These are phyloP conservation scores for Maudiozyma pseudohumilis DNA, from an alignment of 805 yeast species.

Conservation along the genomic window DNA sequence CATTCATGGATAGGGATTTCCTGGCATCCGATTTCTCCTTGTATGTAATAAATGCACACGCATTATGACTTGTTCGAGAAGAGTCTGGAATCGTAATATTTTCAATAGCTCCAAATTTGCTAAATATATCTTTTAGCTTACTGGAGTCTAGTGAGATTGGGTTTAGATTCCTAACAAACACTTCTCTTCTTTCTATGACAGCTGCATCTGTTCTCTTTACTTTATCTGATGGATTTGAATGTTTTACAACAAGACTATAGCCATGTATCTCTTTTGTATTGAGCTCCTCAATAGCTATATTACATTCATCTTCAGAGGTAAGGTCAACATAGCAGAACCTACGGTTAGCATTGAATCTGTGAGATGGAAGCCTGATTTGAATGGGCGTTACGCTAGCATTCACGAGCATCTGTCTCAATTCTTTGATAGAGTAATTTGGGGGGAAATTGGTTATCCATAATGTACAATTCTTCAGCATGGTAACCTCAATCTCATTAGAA, in stretches of 20 bases:
- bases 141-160: constrained; percentile 34
- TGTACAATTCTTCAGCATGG: constrained; percentile 38
- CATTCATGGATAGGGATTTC: constrained; percentile 36
- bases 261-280: constrained; percentile 33
- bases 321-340: constrained; percentile 70
- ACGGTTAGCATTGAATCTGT: constrained; percentile 43
- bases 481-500: constrained; percentile 36
- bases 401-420: constrained; percentile 34
- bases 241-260: constrained; percentile 42
- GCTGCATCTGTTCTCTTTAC: constrained; percentile 36
- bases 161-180: constrained; percentile 46
- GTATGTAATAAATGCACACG: constrained; percentile 58
- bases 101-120: constrained; percentile 44
- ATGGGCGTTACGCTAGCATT: constrained; percentile 32
- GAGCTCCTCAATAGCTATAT: constrained; percentile 32
- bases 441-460: constrained; percentile 73
- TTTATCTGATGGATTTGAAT: constrained; percentile 49
- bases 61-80: constrained; percentile 35
- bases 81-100: constrained; percentile 29
- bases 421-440: constrained; percentile 35
- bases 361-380: constrained; percentile 55
- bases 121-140: constrained; percentile 34
- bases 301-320: constrained; percentile 34
- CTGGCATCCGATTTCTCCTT: constrained; percentile 35
- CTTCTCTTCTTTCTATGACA: constrained; percentile 43